Percentiles rank a stretch among this genome's conserved stretches.
Conservation (phyloP, 202 grass and related monocot species). For the Panicum virgatum region DNA sequence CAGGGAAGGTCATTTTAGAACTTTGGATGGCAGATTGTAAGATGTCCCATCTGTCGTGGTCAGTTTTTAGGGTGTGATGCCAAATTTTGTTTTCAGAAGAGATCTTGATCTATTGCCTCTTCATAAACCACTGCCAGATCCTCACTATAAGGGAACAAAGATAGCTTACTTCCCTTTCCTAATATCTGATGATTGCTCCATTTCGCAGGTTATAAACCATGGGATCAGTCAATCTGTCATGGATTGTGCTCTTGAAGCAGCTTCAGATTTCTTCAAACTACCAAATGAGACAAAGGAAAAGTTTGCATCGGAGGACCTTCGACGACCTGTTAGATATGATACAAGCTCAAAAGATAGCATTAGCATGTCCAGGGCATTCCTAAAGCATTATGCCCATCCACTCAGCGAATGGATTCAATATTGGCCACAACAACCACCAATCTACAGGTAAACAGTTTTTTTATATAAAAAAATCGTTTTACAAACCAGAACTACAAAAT, state of each 20-base stretch:
- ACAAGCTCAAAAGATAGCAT: slow-evolving; percentile 49
- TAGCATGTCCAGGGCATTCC: slow-evolving; percentile 44
- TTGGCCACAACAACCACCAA: slow-evolving; percentile 61
- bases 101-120: slow-evolving; percentile 1
- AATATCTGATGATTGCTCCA: background rate
- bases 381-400: slow-evolving; percentile 86
- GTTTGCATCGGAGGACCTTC: slow-evolving; percentile 59
- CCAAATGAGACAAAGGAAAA: slow-evolving; percentile 51
- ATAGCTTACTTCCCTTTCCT: slow-evolving; percentile 2
- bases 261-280: slow-evolving; percentile 68
- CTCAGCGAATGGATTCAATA: slow-evolving; percentile 56
- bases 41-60: background rate
- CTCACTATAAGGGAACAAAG: slow-evolving; percentile 6
- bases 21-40: background rate
- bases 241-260: slow-evolving; percentile 53
- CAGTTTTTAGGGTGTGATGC: background rate
- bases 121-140: background rate
- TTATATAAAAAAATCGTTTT: background rate
- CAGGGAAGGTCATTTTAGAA: slow-evolving; percentile 21
- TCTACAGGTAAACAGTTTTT: slow-evolving; percentile 50
- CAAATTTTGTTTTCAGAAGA: background rate
- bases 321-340: slow-evolving; percentile 64
- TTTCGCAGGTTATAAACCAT: slow-evolving; percentile 75
- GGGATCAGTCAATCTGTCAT: slow-evolving; percentile 67
- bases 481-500: background rate